Evolutionary conservation across 1,139 yeast species (phyloP).

Genomic region (Debaryomyces coudertii): DNA sequence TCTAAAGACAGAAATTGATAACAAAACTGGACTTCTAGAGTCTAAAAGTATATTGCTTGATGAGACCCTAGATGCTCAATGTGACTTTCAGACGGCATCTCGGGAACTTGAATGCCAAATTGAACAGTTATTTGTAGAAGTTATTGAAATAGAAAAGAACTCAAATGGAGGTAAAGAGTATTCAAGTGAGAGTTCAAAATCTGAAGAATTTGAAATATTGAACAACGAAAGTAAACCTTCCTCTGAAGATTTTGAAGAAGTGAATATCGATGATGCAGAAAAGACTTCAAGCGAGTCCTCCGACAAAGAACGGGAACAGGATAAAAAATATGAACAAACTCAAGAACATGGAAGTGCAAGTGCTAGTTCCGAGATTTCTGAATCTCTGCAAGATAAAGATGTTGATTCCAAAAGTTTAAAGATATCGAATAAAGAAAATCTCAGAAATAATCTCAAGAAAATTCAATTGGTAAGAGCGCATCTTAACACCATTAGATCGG

Average conservation of each 20-base stretch:
- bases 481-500: not conserved
- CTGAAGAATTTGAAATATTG: slow-evolving; percentile 9
- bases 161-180: not conserved
- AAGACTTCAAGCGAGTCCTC: not conserved
- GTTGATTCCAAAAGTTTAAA: not conserved
- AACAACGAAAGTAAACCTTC: slow-evolving; percentile 7
- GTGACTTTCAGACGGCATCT: not conserved
- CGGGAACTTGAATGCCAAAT: slow-evolving; percentile 3
- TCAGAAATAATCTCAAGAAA: not conserved
- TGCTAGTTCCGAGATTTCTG: not conserved
- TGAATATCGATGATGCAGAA: not conserved
- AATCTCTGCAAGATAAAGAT: not conserved
- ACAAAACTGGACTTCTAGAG: not conserved
- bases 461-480: not conserved
- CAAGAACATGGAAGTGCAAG: not conserved
- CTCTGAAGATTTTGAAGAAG: slow-evolving; percentile 11
- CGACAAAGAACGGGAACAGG: not conserved
- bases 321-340: not conserved
- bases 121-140: not conserved
- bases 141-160: not conserved
- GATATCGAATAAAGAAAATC: not conserved
- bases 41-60: not conserved
- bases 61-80: not conserved
- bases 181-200: slow-evolving; percentile 1
- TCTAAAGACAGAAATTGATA: not conserved